A percentile compares a stretch with the other conserved stretches of the same genome.
Evolutionary conservation across 75 land plant genomes (phyloP).

Genomic region (Adiantum capillusveneris): DNA sequence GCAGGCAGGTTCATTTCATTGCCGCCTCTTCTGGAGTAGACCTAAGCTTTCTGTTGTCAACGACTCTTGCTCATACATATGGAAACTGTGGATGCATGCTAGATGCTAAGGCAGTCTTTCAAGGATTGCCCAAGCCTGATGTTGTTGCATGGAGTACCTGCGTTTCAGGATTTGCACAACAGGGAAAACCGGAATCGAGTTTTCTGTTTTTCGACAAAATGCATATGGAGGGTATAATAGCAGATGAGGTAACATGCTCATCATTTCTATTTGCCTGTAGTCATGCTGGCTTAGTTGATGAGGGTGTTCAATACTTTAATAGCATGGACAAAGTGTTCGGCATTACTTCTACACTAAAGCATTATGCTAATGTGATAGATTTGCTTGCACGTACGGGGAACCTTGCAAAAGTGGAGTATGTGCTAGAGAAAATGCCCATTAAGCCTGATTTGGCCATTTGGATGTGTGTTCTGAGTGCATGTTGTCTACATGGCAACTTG

Average conservation of each 20-base stretch:
- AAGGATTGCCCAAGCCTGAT: conserved; percentile 3
- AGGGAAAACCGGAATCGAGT: neutral
- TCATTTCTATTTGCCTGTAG: conserved; percentile 30
- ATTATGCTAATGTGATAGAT: conserved; percentile 35
- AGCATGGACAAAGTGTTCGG: conserved; percentile 12
- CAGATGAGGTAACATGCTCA: conserved; percentile 30
- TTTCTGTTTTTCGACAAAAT: conserved; percentile 22
- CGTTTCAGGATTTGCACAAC: conserved; percentile 3
- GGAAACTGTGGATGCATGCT: conserved; percentile 8
- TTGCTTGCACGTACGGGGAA: conserved; percentile 32
- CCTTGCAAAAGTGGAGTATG: conserved; percentile 22
- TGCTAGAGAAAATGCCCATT: conserved; percentile 20
- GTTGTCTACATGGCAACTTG: conserved; percentile 23
- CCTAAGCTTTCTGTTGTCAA: neutral
- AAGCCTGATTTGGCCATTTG: conserved; percentile 26
- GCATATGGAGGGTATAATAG: conserved; percentile 19
- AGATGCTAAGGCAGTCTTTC: conserved; percentile 8
- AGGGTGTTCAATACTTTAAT: conserved; percentile 18
- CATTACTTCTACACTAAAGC: conserved; percentile 22
- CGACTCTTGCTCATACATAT: neutral
- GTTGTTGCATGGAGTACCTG: conserved; percentile 11
- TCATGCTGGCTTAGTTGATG: conserved; percentile 9
- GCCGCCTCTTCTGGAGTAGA: neutral
- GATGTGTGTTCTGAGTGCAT: conserved; percentile 20
- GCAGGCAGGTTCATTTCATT: neutral